These are phyloP conservation scores for Syncephalis fuscata DNA, from an alignment of 371 early-diverging fungal species.

Conservation along the genomic window DNA sequence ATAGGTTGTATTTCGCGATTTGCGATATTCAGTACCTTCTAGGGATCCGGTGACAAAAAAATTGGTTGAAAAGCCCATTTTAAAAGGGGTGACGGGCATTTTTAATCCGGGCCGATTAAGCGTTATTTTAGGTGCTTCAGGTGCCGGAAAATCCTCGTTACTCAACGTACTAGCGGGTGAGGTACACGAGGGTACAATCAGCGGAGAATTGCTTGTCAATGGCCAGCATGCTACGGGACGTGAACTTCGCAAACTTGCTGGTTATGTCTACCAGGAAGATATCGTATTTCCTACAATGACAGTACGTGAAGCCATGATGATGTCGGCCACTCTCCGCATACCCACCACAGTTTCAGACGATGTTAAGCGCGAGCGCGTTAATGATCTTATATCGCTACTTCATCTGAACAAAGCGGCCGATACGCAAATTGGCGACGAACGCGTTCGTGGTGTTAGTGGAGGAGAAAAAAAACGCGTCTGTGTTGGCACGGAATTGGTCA, in stretches of 20 bases:
- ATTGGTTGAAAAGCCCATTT: background rate
- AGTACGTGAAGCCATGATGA: slow-evolving; percentile 61
- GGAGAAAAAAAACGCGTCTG: slow-evolving; percentile 76
- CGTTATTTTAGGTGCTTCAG: background rate
- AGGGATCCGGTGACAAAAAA: background rate
- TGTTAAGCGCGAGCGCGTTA: slow-evolving; percentile 37
- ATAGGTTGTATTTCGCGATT: background rate
- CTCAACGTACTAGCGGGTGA: slow-evolving; percentile 1
- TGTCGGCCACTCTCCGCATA: slow-evolving; percentile 62
- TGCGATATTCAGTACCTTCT: background rate
- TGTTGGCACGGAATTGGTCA: slow-evolving; percentile 77
- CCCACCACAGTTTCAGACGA: slow-evolving; percentile 38
- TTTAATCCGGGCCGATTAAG: background rate
- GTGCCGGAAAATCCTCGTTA: background rate
- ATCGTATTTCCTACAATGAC: slow-evolving; percentile 67
- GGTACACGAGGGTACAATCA: background rate
- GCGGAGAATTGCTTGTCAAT: background rate
- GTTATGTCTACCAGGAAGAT: slow-evolving; percentile 80
- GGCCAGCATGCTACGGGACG: background rate
- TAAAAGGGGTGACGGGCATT: background rate
- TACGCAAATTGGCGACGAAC: slow-evolving; percentile 56
- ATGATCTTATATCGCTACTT: slow-evolving; percentile 58
- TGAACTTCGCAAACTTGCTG: slow-evolving; percentile 8
- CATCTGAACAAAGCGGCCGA: slow-evolving; percentile 63
- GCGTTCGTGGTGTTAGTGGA: slow-evolving; percentile 51